Base-by-base conservation (phyloP, 768 basidiomycete species). In the Suillus americanus region DNA sequence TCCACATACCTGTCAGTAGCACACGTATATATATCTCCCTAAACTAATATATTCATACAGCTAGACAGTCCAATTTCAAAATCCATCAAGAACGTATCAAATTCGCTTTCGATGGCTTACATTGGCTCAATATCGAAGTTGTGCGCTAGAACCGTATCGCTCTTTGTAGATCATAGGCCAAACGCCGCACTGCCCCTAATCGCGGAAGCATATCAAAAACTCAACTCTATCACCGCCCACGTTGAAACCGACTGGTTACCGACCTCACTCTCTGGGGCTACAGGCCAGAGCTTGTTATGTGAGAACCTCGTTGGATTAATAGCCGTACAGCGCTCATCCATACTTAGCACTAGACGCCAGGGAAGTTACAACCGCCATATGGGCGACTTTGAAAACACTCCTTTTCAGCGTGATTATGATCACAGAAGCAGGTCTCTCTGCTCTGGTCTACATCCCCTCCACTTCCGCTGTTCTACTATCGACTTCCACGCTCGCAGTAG, bases 361-460 rank as follows among this genome's bases (percentile, higher is more conserved):
- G 37, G 78, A 80, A 30, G 65, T 85, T 23, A 72, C 80, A 3
- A 81, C 79, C n/a, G 75, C 80, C 30, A 79, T 88, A 10, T 94
- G 92, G 92, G 77, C 78, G 2, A 80, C 84, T 30, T 80, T 92
- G 70, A 94, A 93, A 75, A 91, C 88, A 0, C 72, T 92, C 0
- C 78, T 94, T n/a, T 94, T 94, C 74, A 83, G 85, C 33, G 84
- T 76, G 3, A 79, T 93, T 51, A 89, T 92, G 87, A 74, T 94
- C 25, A 77, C 85, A 5, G 89, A 92, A 65, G 81, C 86, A 7
- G 78, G 85, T 10, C 80, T 94, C 25, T 82, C 82, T 9, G 75
- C 85, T 2, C 75, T 85, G 5, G 75, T 88, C 30, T 91, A 84
- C 70, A 71, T 84, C 28, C 79, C 83, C 10, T 82, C 86, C 20